Conservation (phyloP, 2,329 filamentous ascomycete genomes). For the Aotearoamyces nothofagi region DNA sequence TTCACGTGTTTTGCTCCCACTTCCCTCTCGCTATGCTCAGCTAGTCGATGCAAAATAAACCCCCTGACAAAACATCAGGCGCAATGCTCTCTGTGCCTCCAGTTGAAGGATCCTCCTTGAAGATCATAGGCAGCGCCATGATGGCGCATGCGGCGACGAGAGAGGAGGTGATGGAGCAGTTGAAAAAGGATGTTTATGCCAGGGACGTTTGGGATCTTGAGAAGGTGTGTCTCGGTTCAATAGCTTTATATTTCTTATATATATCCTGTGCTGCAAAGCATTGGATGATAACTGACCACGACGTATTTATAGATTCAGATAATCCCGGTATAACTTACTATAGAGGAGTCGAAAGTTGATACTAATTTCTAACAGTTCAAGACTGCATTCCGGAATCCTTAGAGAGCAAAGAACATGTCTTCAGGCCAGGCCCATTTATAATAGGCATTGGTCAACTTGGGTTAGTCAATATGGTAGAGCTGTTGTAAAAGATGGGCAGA, state of each 20-base stretch:
- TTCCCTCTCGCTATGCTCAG: not conserved
- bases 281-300: conserved; percentile 3
- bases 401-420: too few relatives aligned
- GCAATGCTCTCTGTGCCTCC: conserved; percentile 53
- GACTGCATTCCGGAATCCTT: conserved; percentile 23
- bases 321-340: conserved; percentile 25
- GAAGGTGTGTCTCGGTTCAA: conserved; percentile 29
- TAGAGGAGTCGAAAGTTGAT: not conserved
- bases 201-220: conserved; percentile 69
- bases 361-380: conserved; percentile 19
- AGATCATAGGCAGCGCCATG: conserved; percentile 63
- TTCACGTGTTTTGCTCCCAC: not conserved
- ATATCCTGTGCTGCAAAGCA: conserved; percentile 4
- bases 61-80: conserved; percentile 36
- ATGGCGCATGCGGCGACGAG: conserved; percentile 49
- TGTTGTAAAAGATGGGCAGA: too few relatives aligned
- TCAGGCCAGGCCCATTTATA: too few relatives aligned
- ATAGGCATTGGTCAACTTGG: too few relatives aligned
- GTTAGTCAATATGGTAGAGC: too few relatives aligned
- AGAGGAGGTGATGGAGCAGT: conserved; percentile 50
- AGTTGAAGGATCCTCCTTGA: conserved; percentile 37
- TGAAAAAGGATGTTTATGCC: conserved; percentile 62
- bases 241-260: not conserved
- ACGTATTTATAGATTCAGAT: conserved; percentile 27
- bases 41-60: too few relatives aligned